Conservation (phyloP, 2,329 filamentous ascomycete genomes). For the Daldinia eschscholtzii region DNA sequence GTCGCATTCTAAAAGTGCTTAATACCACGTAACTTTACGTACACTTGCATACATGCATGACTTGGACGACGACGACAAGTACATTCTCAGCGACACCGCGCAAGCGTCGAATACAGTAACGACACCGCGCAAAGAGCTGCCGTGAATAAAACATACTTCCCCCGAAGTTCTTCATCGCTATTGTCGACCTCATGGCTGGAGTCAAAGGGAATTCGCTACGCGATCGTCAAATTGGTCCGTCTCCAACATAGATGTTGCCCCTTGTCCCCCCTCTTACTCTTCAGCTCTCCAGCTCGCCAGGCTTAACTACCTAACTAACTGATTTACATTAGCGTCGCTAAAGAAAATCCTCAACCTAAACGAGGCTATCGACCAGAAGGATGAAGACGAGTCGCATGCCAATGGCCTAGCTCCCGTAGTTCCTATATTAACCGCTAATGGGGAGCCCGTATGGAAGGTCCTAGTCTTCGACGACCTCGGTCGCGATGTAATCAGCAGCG, state of each 20-base stretch:
- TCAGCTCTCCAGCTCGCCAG: neutral
- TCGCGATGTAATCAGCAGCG: slow-evolving; percentile 95
- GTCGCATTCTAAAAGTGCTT: slow-evolving; percentile 1
- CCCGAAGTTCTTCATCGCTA: neutral
- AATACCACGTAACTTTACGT: neutral
- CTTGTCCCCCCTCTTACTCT: neutral
- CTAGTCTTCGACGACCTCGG: slow-evolving; percentile 93
- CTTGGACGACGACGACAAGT: slow-evolving; percentile 20
- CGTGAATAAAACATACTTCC: slow-evolving; percentile 13
- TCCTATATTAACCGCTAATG: slow-evolving; percentile 86
- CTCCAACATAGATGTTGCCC: neutral
- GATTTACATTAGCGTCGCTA: slow-evolving; percentile 73
- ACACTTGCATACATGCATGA: slow-evolving; percentile 31
- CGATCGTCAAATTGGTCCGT: slow-evolving; percentile 53
- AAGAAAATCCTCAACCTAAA: slow-evolving; percentile 97
- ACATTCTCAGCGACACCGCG: slow-evolving; percentile 22
- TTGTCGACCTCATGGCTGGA: slow-evolving; percentile 46
- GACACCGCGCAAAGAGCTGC: slow-evolving; percentile 24
- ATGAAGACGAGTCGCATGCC: slow-evolving; percentile 72
- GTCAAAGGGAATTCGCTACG: slow-evolving; percentile 48
- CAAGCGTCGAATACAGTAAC: slow-evolving; percentile 20
- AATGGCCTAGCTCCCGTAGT: slow-evolving; percentile 77
- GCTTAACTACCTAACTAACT: slow-evolving; percentile 22
- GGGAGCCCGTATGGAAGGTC: slow-evolving; percentile 97
- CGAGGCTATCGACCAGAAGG: slow-evolving; percentile 72